Percentiles rank a stretch among this genome's conserved stretches.
These are phyloP conservation scores for Saccharomyces mikatae DNA, from an alignment of 805 yeast species.

Conservation along the genomic window DNA sequence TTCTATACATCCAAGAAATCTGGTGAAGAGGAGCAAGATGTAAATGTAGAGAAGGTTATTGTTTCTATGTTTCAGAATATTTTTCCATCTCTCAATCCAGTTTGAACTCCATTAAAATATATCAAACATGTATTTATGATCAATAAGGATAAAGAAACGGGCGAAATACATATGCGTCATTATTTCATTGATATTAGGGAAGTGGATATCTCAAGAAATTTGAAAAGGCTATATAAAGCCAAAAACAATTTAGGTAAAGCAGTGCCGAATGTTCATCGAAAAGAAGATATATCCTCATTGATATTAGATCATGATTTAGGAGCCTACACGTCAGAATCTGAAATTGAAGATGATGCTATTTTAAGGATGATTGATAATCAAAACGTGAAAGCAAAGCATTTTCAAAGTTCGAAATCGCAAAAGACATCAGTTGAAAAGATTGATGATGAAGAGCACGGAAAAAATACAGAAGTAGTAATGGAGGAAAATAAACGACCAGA, in stretches of 20 bases:
- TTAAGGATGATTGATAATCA: conserved; percentile 45
- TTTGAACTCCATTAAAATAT: conserved; percentile 58
- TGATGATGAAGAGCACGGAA: conserved; percentile 16
- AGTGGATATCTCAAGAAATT: conserved; percentile 67
- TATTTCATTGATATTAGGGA: conserved; percentile 79
- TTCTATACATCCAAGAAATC: conserved; percentile 36
- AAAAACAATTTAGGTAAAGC: conserved; percentile 52
- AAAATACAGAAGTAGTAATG: conserved; percentile 13
- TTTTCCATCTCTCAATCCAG: conserved; percentile 92
- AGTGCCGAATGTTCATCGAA: conserved; percentile 61
- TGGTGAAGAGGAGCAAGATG: conserved; percentile 10
- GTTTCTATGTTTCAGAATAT: conserved; percentile 90
- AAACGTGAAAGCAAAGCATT: conserved; percentile 19
- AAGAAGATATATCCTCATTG: conserved; percentile 73
- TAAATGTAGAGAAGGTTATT: conserved; percentile 69
- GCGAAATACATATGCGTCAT: conserved; percentile 77
- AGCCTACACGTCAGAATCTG: conserved; percentile 80
- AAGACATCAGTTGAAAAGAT: conserved; percentile 14
- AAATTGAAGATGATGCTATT: conserved; percentile 83
- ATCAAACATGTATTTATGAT: conserved; percentile 82
- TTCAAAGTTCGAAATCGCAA: conserved; percentile 13
- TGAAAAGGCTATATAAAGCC: conserved; percentile 60
- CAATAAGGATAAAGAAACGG: conserved; percentile 62
- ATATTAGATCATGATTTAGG: conserved; percentile 75
- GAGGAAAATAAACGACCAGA: conserved; percentile 19